A percentile compares a stretch with the other conserved stretches of the same genome.
Conservation (phyloP, 192 early-diverging fungal species). For the Linnemannia exigua region DNA sequence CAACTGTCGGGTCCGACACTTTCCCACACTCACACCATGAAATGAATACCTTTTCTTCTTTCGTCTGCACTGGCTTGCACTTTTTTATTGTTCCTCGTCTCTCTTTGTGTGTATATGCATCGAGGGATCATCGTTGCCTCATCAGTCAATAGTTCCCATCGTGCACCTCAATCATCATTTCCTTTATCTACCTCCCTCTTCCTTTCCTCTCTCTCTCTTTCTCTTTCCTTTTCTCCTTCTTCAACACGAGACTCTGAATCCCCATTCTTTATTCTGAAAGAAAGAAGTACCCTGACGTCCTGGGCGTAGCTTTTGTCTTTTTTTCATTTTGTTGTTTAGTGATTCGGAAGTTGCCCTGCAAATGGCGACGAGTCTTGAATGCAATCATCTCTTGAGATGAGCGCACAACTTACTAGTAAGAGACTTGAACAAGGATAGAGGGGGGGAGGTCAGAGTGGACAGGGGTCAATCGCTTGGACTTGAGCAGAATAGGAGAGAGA, state of each 20-base stretch:
- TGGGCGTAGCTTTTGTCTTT: background rate
- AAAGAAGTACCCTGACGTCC: background rate
- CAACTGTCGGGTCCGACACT: background rate
- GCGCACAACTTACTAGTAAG: background rate
- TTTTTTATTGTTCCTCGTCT: background rate
- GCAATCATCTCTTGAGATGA: background rate
- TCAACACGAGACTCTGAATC: background rate
- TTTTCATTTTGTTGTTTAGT: constrained; percentile 1
- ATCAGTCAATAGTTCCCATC: background rate
- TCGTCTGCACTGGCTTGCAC: background rate
- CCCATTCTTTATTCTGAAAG: background rate
- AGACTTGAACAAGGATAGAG: background rate
- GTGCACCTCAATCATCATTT: too few species aligned
- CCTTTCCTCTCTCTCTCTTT: background rate
- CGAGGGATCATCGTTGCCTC: background rate
- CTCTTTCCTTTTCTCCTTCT: background rate
- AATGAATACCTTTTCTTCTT: background rate
- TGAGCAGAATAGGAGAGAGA: background rate
- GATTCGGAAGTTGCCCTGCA: background rate
- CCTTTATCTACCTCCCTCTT: too few species aligned
- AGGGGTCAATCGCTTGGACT: background rate
- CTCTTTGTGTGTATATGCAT: background rate
- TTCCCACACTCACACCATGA: background rate
- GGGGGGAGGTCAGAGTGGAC: background rate
- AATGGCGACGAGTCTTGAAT: background rate